A percentile compares a stretch with the other conserved stretches of the same genome.
phyloP scores from a whole-genome alignment of 305 asterid genomes.

The Fraxinus baroniana region DNA sequence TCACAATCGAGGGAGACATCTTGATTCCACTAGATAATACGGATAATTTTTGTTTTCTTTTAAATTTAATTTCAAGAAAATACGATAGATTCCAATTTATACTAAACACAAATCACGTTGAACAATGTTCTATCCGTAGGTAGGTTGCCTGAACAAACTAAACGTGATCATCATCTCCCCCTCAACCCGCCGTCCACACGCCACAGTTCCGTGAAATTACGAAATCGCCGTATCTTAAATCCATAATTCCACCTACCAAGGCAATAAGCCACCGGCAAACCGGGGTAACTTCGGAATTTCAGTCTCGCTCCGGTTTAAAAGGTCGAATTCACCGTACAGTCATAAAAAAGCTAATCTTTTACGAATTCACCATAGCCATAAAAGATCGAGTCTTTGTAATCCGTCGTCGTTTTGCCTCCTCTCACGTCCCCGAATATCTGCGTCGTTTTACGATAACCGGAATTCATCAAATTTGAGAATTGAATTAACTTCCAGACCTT shows the following conservation, averaged over 20 bases:
- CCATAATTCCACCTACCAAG: not conserved
- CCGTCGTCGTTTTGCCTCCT: conserved; percentile 40
- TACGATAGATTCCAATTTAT: too few relatives aligned
- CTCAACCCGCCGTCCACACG: not conserved
- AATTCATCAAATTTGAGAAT: conserved; percentile 20
- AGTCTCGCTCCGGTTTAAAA: not conserved
- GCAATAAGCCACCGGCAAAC: not conserved
- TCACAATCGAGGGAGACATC: too few relatives aligned
- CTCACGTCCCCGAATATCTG: conserved; percentile 10
- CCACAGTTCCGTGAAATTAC: not conserved
- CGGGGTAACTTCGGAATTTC: not conserved
- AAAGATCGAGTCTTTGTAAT: not conserved
- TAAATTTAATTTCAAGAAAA: too few relatives aligned
- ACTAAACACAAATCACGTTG: too few relatives aligned
- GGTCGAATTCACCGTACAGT: not conserved
- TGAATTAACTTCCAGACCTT: conserved; percentile 16
- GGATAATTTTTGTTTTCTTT: too few relatives aligned
- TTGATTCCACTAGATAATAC: too few relatives aligned
- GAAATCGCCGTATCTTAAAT: not conserved
- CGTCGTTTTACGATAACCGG: conserved; percentile 26
- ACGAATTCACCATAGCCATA: not conserved
- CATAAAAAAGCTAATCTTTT: not conserved
- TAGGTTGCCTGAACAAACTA: not conserved
- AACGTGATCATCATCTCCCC: not conserved
- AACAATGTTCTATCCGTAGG: not conserved